These are phyloP conservation scores for Castanea mollissima DNA, from an alignment of 306 rosid genomes.

Conservation along the genomic window DNA sequence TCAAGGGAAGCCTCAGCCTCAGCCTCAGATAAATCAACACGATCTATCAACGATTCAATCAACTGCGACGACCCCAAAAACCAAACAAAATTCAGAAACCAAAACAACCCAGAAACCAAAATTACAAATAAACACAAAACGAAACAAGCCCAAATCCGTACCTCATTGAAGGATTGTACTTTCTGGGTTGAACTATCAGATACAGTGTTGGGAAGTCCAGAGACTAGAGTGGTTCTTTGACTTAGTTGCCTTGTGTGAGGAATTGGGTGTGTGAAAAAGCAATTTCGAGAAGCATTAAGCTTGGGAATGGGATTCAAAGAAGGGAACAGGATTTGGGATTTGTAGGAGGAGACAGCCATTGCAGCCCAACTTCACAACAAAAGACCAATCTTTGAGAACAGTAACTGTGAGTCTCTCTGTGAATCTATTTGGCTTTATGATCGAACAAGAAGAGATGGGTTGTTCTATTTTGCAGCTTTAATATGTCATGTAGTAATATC, in stretches of 20 bases:
- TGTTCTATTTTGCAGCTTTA: too few relatives aligned
- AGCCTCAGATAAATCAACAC: conserved; percentile 61
- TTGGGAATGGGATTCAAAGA: conserved; percentile 12
- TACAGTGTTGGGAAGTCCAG: conserved; percentile 19
- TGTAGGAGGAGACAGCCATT: conserved; percentile 12
- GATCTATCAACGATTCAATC: conserved; percentile 63
- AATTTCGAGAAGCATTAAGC: not conserved
- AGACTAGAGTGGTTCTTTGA: conserved; percentile 13
- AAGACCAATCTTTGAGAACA: too few relatives aligned
- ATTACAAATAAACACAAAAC: not conserved
- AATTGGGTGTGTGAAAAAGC: not conserved
- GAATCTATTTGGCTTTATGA: too few relatives aligned
- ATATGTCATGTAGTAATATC: too few relatives aligned
- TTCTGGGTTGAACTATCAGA: not conserved
- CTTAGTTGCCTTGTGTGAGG: not conserved
- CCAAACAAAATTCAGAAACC: not conserved
- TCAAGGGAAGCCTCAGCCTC: conserved; percentile 76
- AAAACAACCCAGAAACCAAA: not conserved
- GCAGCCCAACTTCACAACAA: too few relatives aligned
- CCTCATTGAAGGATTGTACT: conserved; percentile 33
- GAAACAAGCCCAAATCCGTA: not conserved
- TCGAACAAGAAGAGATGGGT: too few relatives aligned
- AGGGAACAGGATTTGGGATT: conserved; percentile 9
- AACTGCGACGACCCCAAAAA: conserved; percentile 37
- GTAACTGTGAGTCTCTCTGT: too few relatives aligned